Conservation (phyloP, 768 basidiomycete species). For the Pleurotus salmoneostramineus region DNA sequence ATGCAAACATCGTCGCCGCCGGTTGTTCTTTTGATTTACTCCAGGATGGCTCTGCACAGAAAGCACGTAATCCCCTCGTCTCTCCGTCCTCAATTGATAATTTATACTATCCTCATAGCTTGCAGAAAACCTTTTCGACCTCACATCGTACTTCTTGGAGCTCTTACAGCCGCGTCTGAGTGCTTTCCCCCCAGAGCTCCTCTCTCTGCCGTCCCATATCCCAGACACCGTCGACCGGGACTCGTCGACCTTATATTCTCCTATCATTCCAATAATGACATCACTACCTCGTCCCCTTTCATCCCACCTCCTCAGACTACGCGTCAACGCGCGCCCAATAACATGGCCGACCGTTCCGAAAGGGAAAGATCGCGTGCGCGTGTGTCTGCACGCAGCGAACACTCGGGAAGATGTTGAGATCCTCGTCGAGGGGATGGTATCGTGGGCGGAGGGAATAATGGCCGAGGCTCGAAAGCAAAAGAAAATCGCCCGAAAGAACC, state of each 20-base stretch:
- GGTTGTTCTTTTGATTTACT: conserved; percentile 81
- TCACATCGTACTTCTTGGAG: conserved; percentile 38
- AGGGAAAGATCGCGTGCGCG: conserved; percentile 77
- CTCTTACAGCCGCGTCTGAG: conserved; percentile 25
- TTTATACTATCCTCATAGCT: conserved; percentile 16
- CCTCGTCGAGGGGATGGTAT: conserved; percentile 46
- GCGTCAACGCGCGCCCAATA: conserved; percentile 72
- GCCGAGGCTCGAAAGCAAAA: conserved; percentile 10
- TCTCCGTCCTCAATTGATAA: neutral
- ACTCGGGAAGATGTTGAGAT: conserved; percentile 56
- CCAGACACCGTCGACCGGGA: conserved; percentile 1
- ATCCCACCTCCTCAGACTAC: conserved; percentile 48
- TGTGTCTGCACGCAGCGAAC: conserved; percentile 87
- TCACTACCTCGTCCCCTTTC: conserved; percentile 74
- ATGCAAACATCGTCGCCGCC: conserved; percentile 71
- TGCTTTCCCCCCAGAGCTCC: conserved; percentile 28
- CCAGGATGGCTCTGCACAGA: conserved; percentile 57
- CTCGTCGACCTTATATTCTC: conserved; percentile 40
- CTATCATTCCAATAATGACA: conserved; percentile 86
- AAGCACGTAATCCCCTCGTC: conserved; percentile 33
- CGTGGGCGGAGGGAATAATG: conserved; percentile 41
- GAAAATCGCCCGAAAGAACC: neutral
- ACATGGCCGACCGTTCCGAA: conserved; percentile 89
- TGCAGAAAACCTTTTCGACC: conserved; percentile 34
- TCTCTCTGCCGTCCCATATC: conserved; percentile 34